Base-by-base conservation (phyloP, 148 eudicot genomes). In the Tetragonia tetragonoides region DNA sequence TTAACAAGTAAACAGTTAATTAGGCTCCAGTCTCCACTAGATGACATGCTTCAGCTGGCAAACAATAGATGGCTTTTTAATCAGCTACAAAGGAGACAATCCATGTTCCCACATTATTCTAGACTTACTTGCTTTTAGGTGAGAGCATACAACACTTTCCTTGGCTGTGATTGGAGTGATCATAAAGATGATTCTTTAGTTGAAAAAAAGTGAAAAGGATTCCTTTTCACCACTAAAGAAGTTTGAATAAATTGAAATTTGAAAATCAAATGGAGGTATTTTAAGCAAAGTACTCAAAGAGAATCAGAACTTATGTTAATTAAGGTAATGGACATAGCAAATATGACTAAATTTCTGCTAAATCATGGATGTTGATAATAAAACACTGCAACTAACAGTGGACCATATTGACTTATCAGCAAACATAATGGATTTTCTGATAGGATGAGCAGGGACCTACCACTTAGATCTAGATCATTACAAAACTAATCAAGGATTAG, bases 381-480 rank as follows among this genome's bases (percentile, higher is more conserved):
- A 54, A 60, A 74, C 77, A 79, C 4, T 67, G 69, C 80, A 82
- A 73, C 84, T 40, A 79, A 39, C 51, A 41, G 77, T 82, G 83
- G 80, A 73, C 76, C 87, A 66, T 39, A 59, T 68, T 67, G 75
- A 46, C 47, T 68, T 9, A 68, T 3, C 21, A 79, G 38, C 42
- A 75, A 74, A 40, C 20, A 53, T 38, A 70, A 75, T 46, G 75
- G 17, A 44, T 68, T 66, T 54, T 51, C 68, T 42, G 21, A 37
- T 10, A 41, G 78, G 21, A 57, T 67, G 54, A 54, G 66, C 75
- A 44, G 41, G 77, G 77, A 18, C 63, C 72, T 8, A 72, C 34
- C 66, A 56, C n/a, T 12, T 10, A 57, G 66, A 67, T 67, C 70
- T 78, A 82, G 63, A 82, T 77, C 68, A 67, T 73, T 46, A 66